These are phyloP conservation scores for Cyberlindnera suaveolens DNA, from an alignment of 805 yeast genomes.

Conservation along the genomic window DNA sequence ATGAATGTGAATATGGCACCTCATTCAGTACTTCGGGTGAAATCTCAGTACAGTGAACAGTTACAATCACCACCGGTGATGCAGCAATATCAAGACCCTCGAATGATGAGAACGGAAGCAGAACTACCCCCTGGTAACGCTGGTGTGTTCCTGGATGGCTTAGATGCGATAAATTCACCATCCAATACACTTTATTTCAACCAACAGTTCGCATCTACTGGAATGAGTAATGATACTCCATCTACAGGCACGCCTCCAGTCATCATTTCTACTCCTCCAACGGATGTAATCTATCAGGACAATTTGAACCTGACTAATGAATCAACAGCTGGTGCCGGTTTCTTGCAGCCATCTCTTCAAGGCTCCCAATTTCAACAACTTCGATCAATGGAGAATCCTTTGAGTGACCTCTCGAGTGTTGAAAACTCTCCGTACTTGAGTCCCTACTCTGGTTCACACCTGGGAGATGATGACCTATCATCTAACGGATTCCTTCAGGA, in stretches of 20 bases:
- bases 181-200: slow-evolving; percentile 1
- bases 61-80: no score
- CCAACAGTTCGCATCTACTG: background rate
- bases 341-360: slow-evolving; percentile 10
- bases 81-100: no score
- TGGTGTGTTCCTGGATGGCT: slow-evolving; percentile 15
- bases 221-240: background rate
- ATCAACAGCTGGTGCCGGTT: background rate
- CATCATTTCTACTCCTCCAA: slow-evolving; percentile 17
- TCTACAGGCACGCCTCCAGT: slow-evolving; percentile 5
- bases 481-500: background rate
- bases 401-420: slow-evolving; percentile 22
- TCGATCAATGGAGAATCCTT: slow-evolving; percentile 6
- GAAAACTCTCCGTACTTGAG: slow-evolving; percentile 21
- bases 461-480: slow-evolving; percentile 13
- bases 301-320: background rate
- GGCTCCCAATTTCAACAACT: slow-evolving; percentile 13
- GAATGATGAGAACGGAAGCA: background rate
- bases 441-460: slow-evolving; percentile 14
- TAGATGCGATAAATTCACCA: slow-evolving; percentile 11
- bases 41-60: no score
- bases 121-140: slow-evolving; percentile 7
- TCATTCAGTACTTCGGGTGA: no score
- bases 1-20: no score
- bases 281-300: background rate